Percentiles rank a stretch among this genome's conserved stretches.
These are phyloP conservation scores for Nepenthes mirabilis DNA, from an alignment of 148 eudicot genomes.

Conservation along the genomic window DNA sequence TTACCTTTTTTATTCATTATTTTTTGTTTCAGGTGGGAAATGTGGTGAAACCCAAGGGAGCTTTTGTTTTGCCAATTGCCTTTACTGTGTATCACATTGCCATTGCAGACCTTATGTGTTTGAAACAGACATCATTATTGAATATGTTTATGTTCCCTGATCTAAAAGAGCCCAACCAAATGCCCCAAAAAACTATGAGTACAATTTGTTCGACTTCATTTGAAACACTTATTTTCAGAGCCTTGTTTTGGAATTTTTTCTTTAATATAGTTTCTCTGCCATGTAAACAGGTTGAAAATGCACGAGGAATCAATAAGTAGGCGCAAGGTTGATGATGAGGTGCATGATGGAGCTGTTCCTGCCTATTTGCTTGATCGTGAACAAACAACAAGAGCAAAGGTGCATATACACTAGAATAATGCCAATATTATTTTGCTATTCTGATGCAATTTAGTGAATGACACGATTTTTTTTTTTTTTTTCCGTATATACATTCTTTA, in stretches of 20 bases:
- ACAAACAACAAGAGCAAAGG: constrained; percentile 85
- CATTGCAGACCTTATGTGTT: no score
- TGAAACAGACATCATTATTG: not conserved
- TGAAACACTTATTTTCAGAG: not conserved
- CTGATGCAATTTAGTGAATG: no score
- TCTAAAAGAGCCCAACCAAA: no score
- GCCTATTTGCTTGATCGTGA: constrained; percentile 98
- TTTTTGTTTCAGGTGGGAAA: no score
- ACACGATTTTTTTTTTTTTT: no score
- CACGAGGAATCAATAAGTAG: constrained; percentile 84
- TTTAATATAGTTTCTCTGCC: not conserved
- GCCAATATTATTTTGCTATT: no score
- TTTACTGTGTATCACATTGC: no score
- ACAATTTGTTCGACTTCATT: not conserved
- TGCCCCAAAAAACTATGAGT: no score
- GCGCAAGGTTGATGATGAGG: constrained; percentile 94
- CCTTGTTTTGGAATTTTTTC: not conserved
- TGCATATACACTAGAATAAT: constrained; percentile 7
- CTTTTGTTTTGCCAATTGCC: no score
- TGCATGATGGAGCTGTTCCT: constrained; percentile 85
- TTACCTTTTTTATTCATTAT: no score
- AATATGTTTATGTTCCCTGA: not conserved
- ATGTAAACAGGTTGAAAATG: constrained; percentile 59
- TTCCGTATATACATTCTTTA: no score
- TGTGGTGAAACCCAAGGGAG: no score